Evolutionary conservation across 306 rosid species (phyloP).

Genomic region (Comarum palustre): DNA sequence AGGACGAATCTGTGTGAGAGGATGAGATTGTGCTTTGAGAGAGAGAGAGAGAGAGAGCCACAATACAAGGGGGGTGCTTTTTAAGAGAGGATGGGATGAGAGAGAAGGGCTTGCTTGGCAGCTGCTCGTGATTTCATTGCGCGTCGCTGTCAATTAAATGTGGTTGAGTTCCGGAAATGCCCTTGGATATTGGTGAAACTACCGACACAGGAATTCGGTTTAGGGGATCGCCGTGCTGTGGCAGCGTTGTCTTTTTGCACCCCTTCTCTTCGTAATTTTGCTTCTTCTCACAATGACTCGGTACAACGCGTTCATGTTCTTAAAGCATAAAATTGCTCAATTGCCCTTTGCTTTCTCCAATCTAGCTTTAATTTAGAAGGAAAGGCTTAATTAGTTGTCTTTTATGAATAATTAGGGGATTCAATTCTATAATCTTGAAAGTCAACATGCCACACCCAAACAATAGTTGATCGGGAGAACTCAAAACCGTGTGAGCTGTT

Average conservation of each 20-base stretch:
- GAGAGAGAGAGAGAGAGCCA: slow-evolving; percentile 42
- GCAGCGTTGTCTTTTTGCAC: slow-evolving; percentile 1
- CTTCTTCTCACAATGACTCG: too few species aligned
- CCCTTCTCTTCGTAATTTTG: not conserved
- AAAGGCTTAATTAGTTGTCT: not conserved
- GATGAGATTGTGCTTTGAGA: slow-evolving; percentile 55
- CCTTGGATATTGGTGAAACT: slow-evolving; percentile 42
- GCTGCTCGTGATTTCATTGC: slow-evolving; percentile 28
- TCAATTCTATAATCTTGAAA: not conserved
- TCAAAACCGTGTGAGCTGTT: not conserved
- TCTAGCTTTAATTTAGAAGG: too few species aligned
- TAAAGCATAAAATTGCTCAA: too few species aligned
- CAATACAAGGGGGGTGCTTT: slow-evolving; percentile 32
- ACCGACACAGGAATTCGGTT: slow-evolving; percentile 16
- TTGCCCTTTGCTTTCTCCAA: too few species aligned
- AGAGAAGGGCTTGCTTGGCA: slow-evolving; percentile 51
- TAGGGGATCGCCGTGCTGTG: not conserved
- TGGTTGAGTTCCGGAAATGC: slow-evolving; percentile 20
- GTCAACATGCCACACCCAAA: not conserved
- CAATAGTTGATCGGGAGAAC: not conserved
- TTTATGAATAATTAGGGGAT: not conserved
- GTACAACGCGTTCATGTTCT: too few species aligned
- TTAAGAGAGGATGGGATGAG: slow-evolving; percentile 39
- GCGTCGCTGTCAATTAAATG: slow-evolving; percentile 55
- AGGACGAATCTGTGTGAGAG: slow-evolving; percentile 47